A percentile compares a stretch with the other conserved stretches of the same genome.
Conservation (phyloP, 2,329 filamentous ascomycete species). For the Aureobasidium sp. region DNA sequence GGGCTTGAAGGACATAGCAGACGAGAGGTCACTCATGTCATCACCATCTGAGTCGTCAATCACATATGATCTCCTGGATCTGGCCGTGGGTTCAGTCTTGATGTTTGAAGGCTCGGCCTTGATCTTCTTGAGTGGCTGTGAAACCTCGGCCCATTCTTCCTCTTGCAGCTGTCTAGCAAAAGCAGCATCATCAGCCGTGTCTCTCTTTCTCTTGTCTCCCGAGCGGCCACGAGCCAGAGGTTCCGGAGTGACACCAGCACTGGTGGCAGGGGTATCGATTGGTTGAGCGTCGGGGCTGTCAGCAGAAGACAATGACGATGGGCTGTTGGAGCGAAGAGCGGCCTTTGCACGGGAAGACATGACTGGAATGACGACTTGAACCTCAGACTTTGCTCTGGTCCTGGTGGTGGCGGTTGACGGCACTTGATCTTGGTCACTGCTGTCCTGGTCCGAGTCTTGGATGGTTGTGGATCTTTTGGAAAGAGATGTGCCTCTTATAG, state of each 20-base stretch:
- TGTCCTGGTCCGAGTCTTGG: slow-evolving; percentile 1
- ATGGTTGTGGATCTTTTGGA: not conserved
- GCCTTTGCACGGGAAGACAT: slow-evolving; percentile 8
- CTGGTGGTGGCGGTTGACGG: not conserved
- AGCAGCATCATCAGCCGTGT: slow-evolving; percentile 24
- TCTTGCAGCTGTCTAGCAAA: slow-evolving; percentile 29
- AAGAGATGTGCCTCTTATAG: not conserved
- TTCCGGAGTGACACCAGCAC: slow-evolving; percentile 48
- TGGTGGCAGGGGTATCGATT: slow-evolving; percentile 57
- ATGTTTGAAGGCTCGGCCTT: slow-evolving; percentile 21
- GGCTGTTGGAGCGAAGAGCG: slow-evolving; percentile 8
- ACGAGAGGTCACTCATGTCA: slow-evolving; percentile 23
- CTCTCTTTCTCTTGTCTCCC: slow-evolving; percentile 27
- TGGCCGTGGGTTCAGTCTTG: slow-evolving; percentile 18
- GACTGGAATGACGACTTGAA: slow-evolving; percentile 13
- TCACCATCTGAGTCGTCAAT: slow-evolving; percentile 24
- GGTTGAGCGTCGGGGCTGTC: slow-evolving; percentile 39
- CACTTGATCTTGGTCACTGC: slow-evolving; percentile 2
- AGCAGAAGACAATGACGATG: slow-evolving; percentile 24
- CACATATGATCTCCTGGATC: not conserved
- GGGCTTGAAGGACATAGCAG: slow-evolving; percentile 19
- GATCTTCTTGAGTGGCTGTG: slow-evolving; percentile 17
- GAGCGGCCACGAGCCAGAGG: slow-evolving; percentile 31
- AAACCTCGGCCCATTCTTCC: slow-evolving; percentile 26
- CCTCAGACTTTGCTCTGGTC: not conserved